Base-by-base conservation (phyloP, 495 filamentous ascomycete genomes). In the Lindgomyces ingoldianus region DNA sequence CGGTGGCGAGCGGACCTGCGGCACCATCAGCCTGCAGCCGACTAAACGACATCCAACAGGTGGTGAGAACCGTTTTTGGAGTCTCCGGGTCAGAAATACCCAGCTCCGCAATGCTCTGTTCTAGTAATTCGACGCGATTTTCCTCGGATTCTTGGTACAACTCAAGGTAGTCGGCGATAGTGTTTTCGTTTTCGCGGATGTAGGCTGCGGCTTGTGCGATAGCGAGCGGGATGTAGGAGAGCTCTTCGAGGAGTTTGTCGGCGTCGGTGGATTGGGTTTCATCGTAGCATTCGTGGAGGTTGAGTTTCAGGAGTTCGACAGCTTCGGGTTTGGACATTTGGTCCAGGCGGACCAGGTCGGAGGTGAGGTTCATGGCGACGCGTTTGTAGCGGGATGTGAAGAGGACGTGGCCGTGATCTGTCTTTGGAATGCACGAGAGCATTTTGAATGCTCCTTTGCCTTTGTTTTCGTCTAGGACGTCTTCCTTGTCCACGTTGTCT, bases 131-230 rank as follows among this genome's bases (percentile, higher is more conserved):
- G 4, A 42, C 19, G 10, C 46, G 22, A 16, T 60, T 30, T 25
- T 60, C 57, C 39, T 60, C 57, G 27, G 19, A 26, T 19, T 60
- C 57, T 44, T 14, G 29, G 22, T 60, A 60, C 4, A 51, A 11
- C 27, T 60, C 57, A 12, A 60, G 57, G 27, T 60, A 60, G 12
- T 60, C 24, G 27, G 57, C 57, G 57, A 60, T 52, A 6, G 57
- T 60, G 45, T 51, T 36, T 26, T 39, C 18, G 11, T 18, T 8
- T 39, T 50, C 26, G 57, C 27, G 46, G 3, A 60, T 60, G 24
- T 60, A 60, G 12, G 45, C 44, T 29, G 57, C 57, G 2, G 57
- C 57, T 22, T 60, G 57, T 1, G 30, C 19, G 11, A 60, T 60
- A 6, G 57, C 57, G 22, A 60, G 45, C 8, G 57, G 57, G 11